phyloP scores from a whole-genome alignment of 2,329 filamentous ascomycete genomes.

The Penicillium sp. region DNA sequence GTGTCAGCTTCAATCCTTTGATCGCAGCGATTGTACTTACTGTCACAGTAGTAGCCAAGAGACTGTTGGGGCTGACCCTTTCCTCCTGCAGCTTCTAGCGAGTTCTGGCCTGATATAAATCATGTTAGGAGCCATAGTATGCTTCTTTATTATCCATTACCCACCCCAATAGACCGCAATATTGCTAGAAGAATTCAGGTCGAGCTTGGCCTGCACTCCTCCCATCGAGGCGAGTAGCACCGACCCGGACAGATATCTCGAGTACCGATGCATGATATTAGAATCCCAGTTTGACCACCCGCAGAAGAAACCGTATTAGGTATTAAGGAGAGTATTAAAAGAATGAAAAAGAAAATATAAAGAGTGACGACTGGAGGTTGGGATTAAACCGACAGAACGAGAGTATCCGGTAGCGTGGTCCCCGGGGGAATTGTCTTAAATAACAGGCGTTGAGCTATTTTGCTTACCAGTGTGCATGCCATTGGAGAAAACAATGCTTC shows the following conservation, averaged over 20 bases:
- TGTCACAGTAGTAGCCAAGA: conserved; percentile 56
- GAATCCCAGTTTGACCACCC: neutral
- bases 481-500: conserved; percentile 13
- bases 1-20: conserved; percentile 9
- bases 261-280: conserved; percentile 27
- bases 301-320: conserved; percentile 3
- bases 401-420: neutral
- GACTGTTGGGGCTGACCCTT: conserved; percentile 51
- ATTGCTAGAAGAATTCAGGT: conserved; percentile 48
- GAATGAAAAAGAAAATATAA: conserved; percentile 8
- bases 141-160: neutral
- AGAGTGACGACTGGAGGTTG: conserved; percentile 4
- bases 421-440: conserved; percentile 11
- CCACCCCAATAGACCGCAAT: conserved; percentile 63
- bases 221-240: conserved; percentile 31
- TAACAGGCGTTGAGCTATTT: conserved; percentile 12
- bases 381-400: conserved; percentile 6
- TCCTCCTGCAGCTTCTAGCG: conserved; percentile 40
- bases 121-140: neutral
- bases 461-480: conserved; percentile 12
- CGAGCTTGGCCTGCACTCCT: conserved; percentile 40
- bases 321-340: conserved; percentile 12
- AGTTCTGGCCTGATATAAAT: conserved; percentile 54
- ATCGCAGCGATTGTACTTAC: conserved; percentile 36
- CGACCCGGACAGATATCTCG: conserved; percentile 23